Percentiles rank a stretch among this genome's conserved stretches.
phyloP scores from a whole-genome alignment of 2,329 filamentous ascomycete species.

The Claviceps humidiphila region DNA sequence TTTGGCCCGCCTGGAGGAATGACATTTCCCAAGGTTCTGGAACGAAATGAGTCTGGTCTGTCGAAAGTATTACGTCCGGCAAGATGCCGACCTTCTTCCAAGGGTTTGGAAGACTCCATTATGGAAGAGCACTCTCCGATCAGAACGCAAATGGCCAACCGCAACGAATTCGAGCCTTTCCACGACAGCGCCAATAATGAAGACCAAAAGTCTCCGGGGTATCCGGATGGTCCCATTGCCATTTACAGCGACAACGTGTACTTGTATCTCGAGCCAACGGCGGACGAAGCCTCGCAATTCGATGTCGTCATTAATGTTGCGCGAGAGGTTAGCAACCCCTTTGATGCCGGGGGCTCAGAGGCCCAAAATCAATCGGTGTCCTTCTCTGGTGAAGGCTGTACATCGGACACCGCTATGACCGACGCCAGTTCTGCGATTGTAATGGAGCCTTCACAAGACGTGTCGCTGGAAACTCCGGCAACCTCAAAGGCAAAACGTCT shows the following conservation, averaged over 20 bases:
- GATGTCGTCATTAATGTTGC: conserved; percentile 80
- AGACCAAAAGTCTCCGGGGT: conserved; percentile 69
- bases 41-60: conserved; percentile 47
- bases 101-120: conserved; percentile 30
- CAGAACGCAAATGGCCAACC: conserved; percentile 46
- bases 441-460: conserved; percentile 34
- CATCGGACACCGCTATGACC: conserved; percentile 42
- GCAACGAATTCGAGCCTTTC: conserved; percentile 40
- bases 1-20: conserved; percentile 51
- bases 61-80: conserved; percentile 44
- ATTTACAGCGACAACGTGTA: conserved; percentile 70
- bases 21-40: conserved; percentile 47
- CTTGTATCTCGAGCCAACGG: conserved; percentile 67
- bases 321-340: conserved; percentile 68
- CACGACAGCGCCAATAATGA: conserved; percentile 60
- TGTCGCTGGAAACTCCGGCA: conserved; percentile 34
- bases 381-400: conserved; percentile 26
- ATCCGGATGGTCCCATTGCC: conserved; percentile 68
- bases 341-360: conserved; percentile 27
- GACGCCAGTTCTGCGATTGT: conserved; percentile 46
- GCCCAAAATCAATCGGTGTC: conserved; percentile 14
- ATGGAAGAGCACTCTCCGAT: conserved; percentile 46
- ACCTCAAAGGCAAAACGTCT: conserved; percentile 36
- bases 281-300: conserved; percentile 62
- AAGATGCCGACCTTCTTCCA: conserved; percentile 25